Base-by-base conservation (phyloP, 2,329 filamentous ascomycete species). In the Cordyceps cateniannulata region DNA sequence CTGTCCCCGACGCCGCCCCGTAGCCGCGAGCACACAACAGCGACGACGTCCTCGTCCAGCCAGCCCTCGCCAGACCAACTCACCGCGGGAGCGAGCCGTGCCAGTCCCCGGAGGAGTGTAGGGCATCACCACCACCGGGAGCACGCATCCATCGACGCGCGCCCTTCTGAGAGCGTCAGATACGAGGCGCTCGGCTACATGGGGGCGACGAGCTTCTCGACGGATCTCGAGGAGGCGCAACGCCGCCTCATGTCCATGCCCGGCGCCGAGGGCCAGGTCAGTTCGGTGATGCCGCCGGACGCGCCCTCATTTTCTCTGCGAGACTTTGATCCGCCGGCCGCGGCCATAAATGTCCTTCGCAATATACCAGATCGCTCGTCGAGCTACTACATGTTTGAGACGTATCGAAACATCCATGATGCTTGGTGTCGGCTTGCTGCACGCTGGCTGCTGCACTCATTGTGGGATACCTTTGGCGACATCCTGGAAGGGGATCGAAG, bases 121-220 rank as follows among this genome's bases (percentile, higher is more conserved):
- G 16, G 45, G 40, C 3, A 35, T 10, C 29, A 32, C 29, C 7
- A 35, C 32, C 32, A 35, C 10, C 32, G 32, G 32, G 32, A 35
- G 32, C 51, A 42, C 20, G 24, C 51, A 7, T 38, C 59, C 20
- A 20, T 16, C 1, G 50, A 54, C 16, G 18, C 32, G n/a, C 58
- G 24, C 6, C 50, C 58, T 2, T 24, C 29, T 1, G 58, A 60
- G 18, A 60, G 58, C 14, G 40, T 60, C 22, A n/a, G 58, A n/a
- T 60, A 60, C n/a, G 58, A 60, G 29, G 25, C 58, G n/a, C 27
- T 62, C 40, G 73, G 73, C 9, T 75, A 75, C 63, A 69, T 76
- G 18, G 73, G 74, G 42, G 72, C 69, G 58, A 75, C 73, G 5
- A 75, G 72, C 62, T 75, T 73, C 63, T 71, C 61, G 6, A 59